Base-by-base conservation (phyloP, 1,284 basidiomycete species). In the Cutaneotrichosporon cyanovorans region DNA sequence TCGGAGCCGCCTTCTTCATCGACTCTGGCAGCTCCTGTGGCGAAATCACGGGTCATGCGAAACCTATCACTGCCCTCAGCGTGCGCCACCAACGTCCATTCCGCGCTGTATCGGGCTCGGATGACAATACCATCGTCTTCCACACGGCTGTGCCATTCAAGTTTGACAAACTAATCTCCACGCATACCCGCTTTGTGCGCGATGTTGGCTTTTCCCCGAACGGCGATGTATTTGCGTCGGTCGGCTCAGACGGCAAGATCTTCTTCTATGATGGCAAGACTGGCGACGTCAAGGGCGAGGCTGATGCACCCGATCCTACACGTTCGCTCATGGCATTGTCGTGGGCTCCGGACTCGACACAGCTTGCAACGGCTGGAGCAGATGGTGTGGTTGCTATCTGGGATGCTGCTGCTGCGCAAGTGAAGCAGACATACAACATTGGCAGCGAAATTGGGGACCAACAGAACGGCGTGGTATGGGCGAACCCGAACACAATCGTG, bases 141-240 rank as follows among this genome's bases (percentile, higher is more conserved):
- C 84, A 67, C 41, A 57, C 65, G 77, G 89, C 86, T 12, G 81
- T 82, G 0, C 91, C 91, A 0, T 95, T 83, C 77, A 93, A 92
- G 70, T 92, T 83, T 58, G 81, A 85, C 65, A 91, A 85, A 77
- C 82, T 81, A n/a, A 85, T 92, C 68, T 83, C 81, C 62, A 86
- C 84, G 0, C 95, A 98, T 69, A 85, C 84, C 3, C 87, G 87
- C 65, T 98, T 96, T 66, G 88, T 98, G 5, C 90, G 96, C 68
- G 88, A 96, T 50, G 81, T 97, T 19, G 80, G 81, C 46, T 96
- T 83, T 65, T 78, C 89, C 0, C 82, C 84, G 0, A 82, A 82
- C 28, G 91, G 90, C 4, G 80, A 84, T 39, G 74, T 82, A 20
- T 96, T 97, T 65, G 85, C 82, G 14, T 91, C 88, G 38, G 90